Conservation (phyloP, 352 stramenopile genomes). For the Phytophthora hybrid region DNA sequence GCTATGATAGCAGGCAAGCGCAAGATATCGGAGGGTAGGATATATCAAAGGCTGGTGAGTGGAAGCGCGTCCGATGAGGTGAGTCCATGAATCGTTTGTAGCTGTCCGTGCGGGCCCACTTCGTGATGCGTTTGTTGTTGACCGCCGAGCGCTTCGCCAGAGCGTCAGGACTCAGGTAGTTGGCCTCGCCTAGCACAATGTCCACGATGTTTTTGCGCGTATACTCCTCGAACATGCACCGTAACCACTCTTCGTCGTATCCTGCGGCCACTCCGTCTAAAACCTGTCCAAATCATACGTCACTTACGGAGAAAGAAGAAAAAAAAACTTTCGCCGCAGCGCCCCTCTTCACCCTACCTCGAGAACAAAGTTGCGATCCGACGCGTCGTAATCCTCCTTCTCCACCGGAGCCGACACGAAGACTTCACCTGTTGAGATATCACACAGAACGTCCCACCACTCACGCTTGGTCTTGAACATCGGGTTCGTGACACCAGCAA, state of each 20-base stretch:
- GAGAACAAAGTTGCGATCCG: slow-evolving; percentile 76
- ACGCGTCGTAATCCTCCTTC: slow-evolving; percentile 77
- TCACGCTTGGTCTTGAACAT: slow-evolving; percentile 93
- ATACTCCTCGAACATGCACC: slow-evolving; percentile 91
- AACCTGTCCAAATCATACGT: slow-evolving; percentile 46
- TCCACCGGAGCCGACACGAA: slow-evolving; percentile 65
- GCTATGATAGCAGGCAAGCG: slow-evolving; percentile 58
- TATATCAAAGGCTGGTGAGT: slow-evolving; percentile 89
- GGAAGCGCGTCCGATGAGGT: slow-evolving; percentile 49
- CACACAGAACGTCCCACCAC: slow-evolving; percentile 92
- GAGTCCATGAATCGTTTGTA: slow-evolving; percentile 85
- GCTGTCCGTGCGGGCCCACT: slow-evolving; percentile 87
- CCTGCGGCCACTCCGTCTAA: slow-evolving; percentile 82
- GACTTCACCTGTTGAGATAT: slow-evolving; percentile 87
- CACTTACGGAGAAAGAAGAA: neutral
- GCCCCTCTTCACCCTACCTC: slow-evolving; percentile 49
- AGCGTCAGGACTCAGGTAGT: slow-evolving; percentile 79
- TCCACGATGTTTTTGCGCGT: slow-evolving; percentile 88
- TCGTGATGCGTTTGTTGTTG: slow-evolving; percentile 91
- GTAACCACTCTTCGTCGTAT: slow-evolving; percentile 89
- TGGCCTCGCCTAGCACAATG: slow-evolving; percentile 78
- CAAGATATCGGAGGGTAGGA: slow-evolving; percentile 55
- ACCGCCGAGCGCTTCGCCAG: slow-evolving; percentile 76
- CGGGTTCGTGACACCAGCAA: slow-evolving; percentile 92
- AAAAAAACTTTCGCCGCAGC: neutral